These are phyloP conservation scores for Pyricularia pennisetigena DNA, from an alignment of 2,329 filamentous ascomycete genomes.

Conservation along the genomic window DNA sequence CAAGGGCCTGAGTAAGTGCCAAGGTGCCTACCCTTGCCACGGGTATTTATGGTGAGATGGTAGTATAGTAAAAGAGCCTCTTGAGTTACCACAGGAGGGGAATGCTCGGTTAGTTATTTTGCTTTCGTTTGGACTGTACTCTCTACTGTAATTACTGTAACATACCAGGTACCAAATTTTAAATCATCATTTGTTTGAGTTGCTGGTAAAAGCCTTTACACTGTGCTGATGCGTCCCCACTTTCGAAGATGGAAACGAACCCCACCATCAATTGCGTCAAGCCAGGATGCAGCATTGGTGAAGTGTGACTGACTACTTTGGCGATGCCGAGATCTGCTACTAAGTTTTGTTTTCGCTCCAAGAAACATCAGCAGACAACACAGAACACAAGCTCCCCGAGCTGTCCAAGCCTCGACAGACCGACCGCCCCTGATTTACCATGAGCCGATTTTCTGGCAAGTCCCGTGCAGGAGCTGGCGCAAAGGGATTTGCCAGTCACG, in stretches of 20 bases:
- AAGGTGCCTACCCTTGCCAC: too few relatives aligned
- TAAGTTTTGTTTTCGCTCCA: neutral
- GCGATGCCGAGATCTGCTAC: neutral
- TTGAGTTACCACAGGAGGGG: too few relatives aligned
- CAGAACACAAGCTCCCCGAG: neutral
- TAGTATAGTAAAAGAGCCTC: too few relatives aligned
- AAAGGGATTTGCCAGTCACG: conserved; percentile 11
- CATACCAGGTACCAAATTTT: too few relatives aligned
- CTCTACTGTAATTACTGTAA: too few relatives aligned
- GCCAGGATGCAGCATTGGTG: neutral
- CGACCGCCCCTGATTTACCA: neutral
- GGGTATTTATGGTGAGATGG: too few relatives aligned
- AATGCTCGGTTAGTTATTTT: too few relatives aligned
- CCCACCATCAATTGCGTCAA: conserved; percentile 1
- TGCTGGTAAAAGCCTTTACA: neutral
- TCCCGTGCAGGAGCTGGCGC: conserved; percentile 7
- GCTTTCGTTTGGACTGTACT: too few relatives aligned
- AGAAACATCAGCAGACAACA: neutral
- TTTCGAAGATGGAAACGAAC: neutral
- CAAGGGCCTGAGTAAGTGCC: neutral
- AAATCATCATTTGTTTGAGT: too few relatives aligned
- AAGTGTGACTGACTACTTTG: neutral
- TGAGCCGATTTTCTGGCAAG: conserved; percentile 8
- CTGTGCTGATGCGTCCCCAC: neutral
- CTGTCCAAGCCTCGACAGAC: neutral